Evolutionary conservation across 2,329 filamentous ascomycete genomes (phyloP).

Genomic region (Cordyceps sp.): DNA sequence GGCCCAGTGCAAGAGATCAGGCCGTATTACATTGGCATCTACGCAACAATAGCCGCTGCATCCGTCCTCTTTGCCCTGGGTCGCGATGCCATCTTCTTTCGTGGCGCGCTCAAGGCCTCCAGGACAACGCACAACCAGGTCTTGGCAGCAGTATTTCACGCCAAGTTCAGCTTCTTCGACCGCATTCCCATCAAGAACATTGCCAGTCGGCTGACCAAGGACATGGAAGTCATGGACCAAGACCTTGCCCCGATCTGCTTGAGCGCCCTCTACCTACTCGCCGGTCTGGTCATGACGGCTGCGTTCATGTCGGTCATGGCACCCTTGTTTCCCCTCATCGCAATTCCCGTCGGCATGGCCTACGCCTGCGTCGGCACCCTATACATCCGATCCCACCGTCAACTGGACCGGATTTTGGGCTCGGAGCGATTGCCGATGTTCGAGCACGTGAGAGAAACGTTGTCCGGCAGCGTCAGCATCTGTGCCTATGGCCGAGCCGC

Average conservation of each 20-base stretch:
- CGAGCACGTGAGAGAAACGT: background rate
- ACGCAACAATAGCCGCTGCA: background rate
- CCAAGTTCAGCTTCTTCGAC: conserved; percentile 3
- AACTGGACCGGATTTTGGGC: background rate
- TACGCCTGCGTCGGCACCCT: background rate
- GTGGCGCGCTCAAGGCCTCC: background rate
- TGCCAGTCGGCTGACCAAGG: conserved; percentile 1
- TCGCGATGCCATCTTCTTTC: background rate
- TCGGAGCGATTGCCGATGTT: background rate
- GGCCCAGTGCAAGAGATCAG: background rate
- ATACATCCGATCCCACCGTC: background rate
- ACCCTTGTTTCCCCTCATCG: background rate
- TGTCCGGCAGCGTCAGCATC: conserved; percentile 1
- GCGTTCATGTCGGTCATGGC: background rate
- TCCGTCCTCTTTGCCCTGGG: background rate
- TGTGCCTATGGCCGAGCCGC: background rate
- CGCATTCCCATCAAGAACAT: conserved; percentile 1
- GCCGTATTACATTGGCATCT: conserved; percentile 1
- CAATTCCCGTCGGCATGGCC: background rate
- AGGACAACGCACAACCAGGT: conserved; percentile 1
- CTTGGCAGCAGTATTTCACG: conserved; percentile 2
- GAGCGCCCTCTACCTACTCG: background rate
- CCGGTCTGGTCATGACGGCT: background rate
- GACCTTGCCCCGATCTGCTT: background rate
- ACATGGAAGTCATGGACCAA: conserved; percentile 1